Base-by-base conservation (phyloP, 139 green algal genomes). In the Chlorella sp. region DNA sequence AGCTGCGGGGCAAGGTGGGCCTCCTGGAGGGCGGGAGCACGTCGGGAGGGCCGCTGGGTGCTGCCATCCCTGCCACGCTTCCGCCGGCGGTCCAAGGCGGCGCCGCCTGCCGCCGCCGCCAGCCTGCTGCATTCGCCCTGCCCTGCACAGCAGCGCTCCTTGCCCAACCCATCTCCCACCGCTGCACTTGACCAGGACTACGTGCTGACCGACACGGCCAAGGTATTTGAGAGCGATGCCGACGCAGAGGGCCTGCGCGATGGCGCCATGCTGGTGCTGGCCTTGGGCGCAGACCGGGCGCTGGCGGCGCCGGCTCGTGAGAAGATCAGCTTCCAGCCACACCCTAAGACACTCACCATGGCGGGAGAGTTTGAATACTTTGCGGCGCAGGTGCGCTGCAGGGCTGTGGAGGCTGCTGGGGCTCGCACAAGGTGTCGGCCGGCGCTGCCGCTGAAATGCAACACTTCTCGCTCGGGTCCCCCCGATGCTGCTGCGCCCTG, bases 341-440 rank as follows among this genome's bases (percentile, higher is more conserved):
- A 97, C 82, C 94, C 94, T 36, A 95, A 96, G 73, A 97, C 94
- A 1, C 87, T 97, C 26, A 97, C 94, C 36, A 93, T 92, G 87
- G 94, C 94, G 5, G 94, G 94, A 22, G 94, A 97, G 62, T 95
- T 94, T 72, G 94, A 97, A 85, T 97, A 97, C 80, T 97, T 95
- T 87, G 91, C 93, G 43, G 94, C 93, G 3, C 87, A 93, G 83
- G 88, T 87, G 44, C 40, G 74, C 0, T 24, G 17, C 3, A 40
- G 17, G 1, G 54, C 14, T 24, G 56, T 48, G 22, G 22, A 30
- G 44, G 24, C 7, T 46, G 30, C 3, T 36, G 6, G 69, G 34
- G 1, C 13, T 24, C 11, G 51, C 34, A 28, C 3, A 34, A 26
- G 5, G 60, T 26, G 17, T 26, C 24, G 30, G 4, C 28, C 3